Evolutionary conservation across 495 filamentous ascomycete species (phyloP).

Genomic region (Aspergillus haitiensis): DNA sequence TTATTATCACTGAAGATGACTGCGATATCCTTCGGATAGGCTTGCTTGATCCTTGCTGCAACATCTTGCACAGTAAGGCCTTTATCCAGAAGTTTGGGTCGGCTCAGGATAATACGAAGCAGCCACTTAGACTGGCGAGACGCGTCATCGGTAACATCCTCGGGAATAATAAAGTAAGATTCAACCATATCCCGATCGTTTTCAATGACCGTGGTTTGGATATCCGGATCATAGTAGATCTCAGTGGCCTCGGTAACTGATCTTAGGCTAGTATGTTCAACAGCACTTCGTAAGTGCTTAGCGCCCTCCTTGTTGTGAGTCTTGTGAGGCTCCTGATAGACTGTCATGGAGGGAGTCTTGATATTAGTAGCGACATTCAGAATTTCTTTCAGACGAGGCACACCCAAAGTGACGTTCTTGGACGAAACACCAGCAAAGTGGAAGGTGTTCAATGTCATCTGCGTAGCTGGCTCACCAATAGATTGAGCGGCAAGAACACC

Average conservation of each 20-base stretch:
- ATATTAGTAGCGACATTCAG: conserved; percentile 95
- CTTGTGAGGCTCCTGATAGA: conserved; percentile 68
- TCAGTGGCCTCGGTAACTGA: conserved; percentile 89
- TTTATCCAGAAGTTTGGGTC: conserved; percentile 93
- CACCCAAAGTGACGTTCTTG: conserved; percentile 99
- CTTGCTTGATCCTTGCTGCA: conserved; percentile 80
- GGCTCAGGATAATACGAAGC: conserved; percentile 88
- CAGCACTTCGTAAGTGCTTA: conserved; percentile 79
- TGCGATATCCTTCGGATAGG: conserved; percentile 82
- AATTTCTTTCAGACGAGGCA: conserved; percentile 99
- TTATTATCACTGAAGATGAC: conserved; percentile 98
- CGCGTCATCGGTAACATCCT: conserved; percentile 69
- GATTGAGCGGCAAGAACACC: conserved; percentile 97
- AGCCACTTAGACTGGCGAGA: conserved; percentile 90
- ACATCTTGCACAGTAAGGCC: conserved; percentile 89
- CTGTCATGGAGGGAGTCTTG: conserved; percentile 96
- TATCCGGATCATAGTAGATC: conserved; percentile 96
- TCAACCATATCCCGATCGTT: conserved; percentile 92
- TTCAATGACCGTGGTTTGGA: conserved; percentile 78
- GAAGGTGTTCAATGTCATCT: conserved; percentile 99
- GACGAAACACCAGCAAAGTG: conserved; percentile 99
- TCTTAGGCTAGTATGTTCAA: conserved; percentile 94
- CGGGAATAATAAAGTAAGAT: conserved; percentile 94
- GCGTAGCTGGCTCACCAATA: conserved; percentile 96
- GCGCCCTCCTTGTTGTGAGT: conserved; percentile 69